Conservation (phyloP, 2,329 filamentous ascomycete species). For the Colletotrichum navitas region DNA sequence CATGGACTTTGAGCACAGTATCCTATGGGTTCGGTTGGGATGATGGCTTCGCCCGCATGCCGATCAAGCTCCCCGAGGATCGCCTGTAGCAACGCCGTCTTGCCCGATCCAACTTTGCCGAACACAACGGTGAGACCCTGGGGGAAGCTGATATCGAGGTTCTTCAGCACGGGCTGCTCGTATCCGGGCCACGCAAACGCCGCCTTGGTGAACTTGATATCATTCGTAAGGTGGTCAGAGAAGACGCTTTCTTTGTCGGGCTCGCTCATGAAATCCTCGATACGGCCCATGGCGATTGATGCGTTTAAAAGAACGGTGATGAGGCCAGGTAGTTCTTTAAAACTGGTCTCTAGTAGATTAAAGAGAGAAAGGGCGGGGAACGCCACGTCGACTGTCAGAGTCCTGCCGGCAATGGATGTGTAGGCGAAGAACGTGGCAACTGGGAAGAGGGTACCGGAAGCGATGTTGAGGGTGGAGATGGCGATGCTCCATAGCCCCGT, state of each 20-base stretch:
- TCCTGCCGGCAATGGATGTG: slow-evolving; percentile 76
- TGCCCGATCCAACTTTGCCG: slow-evolving; percentile 72
- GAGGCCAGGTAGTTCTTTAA: slow-evolving; percentile 81
- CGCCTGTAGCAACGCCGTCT: slow-evolving; percentile 70
- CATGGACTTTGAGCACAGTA: slow-evolving; percentile 73
- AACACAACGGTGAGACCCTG: slow-evolving; percentile 67
- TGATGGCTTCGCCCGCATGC: slow-evolving; percentile 60
- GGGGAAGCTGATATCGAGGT: slow-evolving; percentile 60
- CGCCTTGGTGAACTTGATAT: slow-evolving; percentile 71
- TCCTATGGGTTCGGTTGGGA: slow-evolving; percentile 64
- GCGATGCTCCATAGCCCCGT: slow-evolving; percentile 72
- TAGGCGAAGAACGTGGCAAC: slow-evolving; percentile 86
- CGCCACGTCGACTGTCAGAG: slow-evolving; percentile 82
- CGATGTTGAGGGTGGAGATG: slow-evolving; percentile 77
- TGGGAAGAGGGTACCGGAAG: slow-evolving; percentile 81
- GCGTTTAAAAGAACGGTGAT: slow-evolving; percentile 85
- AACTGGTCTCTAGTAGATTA: slow-evolving; percentile 76
- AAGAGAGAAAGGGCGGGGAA: slow-evolving; percentile 91
- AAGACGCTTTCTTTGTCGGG: slow-evolving; percentile 76
- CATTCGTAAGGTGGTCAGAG: slow-evolving; percentile 51
- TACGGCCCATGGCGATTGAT: slow-evolving; percentile 82
- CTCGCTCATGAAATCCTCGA: slow-evolving; percentile 89
- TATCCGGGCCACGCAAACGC: slow-evolving; percentile 86
- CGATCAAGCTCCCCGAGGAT: slow-evolving; percentile 77
- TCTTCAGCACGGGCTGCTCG: slow-evolving; percentile 62